phyloP scores from a whole-genome alignment of 1,284 basidiomycete species.

The Limonomyces culmigenus region DNA sequence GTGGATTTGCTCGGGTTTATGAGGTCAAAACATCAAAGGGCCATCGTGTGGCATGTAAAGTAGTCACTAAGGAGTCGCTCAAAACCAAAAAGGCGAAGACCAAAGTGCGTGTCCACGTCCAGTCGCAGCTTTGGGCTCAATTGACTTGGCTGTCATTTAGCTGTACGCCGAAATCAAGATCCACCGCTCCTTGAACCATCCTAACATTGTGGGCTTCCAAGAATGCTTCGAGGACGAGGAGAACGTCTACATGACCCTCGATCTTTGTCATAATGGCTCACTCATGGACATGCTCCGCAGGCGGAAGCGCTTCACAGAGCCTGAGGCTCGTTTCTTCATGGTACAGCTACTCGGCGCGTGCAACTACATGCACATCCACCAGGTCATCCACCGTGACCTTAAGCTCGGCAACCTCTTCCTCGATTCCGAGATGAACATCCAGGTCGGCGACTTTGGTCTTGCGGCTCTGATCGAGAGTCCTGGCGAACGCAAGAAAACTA shows the following conservation, averaged over 20 bases:
- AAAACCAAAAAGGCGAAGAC: slow-evolving; percentile 88
- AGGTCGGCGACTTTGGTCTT: slow-evolving; percentile 95
- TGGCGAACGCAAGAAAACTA: slow-evolving; percentile 96
- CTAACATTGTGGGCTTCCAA: slow-evolving; percentile 84
- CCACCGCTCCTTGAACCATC: slow-evolving; percentile 80
- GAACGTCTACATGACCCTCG: slow-evolving; percentile 95
- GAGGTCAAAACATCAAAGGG: slow-evolving; percentile 63
- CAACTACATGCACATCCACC: slow-evolving; percentile 91
- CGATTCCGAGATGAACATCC: slow-evolving; percentile 84
- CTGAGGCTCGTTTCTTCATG: slow-evolving; percentile 86
- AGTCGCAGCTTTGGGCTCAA: neutral
- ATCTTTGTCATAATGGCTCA: slow-evolving; percentile 80
- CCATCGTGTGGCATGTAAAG: slow-evolving; percentile 67
- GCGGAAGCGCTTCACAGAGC: slow-evolving; percentile 80
- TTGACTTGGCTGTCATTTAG: slow-evolving; percentile 25
- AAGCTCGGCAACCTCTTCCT: slow-evolving; percentile 95
- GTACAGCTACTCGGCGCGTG: slow-evolving; percentile 92
- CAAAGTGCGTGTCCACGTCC: slow-evolving; percentile 34
- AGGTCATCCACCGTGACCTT: slow-evolving; percentile 92
- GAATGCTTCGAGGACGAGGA: slow-evolving; percentile 94
- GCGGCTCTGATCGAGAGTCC: slow-evolving; percentile 93
- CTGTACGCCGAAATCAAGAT: slow-evolving; percentile 99
- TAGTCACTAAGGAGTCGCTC: slow-evolving; percentile 70
- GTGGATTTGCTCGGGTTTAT: slow-evolving; percentile 83
- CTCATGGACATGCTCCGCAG: slow-evolving; percentile 86